Percentiles rank a stretch among this genome's conserved stretches.
phyloP scores from a whole-genome alignment of 2,329 filamentous ascomycete genomes.

The Diaporthe citriasiana region DNA sequence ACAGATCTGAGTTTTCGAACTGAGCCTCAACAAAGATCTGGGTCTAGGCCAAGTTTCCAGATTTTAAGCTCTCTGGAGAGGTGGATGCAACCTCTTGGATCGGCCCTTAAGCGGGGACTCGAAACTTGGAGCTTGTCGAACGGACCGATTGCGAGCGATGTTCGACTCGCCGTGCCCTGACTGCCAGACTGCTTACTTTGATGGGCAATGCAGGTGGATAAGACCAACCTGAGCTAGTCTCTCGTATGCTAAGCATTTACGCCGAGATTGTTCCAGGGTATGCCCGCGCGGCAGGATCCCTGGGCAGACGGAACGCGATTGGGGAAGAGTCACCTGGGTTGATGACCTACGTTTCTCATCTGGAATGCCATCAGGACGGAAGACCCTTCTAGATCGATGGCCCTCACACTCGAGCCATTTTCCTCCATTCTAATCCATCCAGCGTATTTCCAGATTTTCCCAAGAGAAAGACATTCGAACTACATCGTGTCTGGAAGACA shows the following conservation, averaged over 20 bases:
- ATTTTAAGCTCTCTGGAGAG: slow-evolving; percentile 22
- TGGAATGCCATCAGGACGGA: neutral
- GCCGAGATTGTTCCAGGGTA: slow-evolving; percentile 31
- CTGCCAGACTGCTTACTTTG: neutral
- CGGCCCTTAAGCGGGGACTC: slow-evolving; percentile 25
- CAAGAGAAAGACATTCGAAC: too few relatives aligned
- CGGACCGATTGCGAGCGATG: slow-evolving; percentile 24
- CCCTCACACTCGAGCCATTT: neutral
- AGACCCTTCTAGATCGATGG: neutral
- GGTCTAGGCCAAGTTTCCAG: neutral
- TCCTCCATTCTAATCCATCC: neutral
- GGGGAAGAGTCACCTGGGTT: neutral
- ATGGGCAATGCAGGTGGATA: slow-evolving; percentile 22
- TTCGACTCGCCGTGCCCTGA: neutral
- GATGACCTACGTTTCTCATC: neutral
- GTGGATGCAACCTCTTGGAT: neutral
- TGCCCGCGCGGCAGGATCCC: slow-evolving; percentile 22
- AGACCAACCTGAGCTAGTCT: neutral
- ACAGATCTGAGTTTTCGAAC: neutral
- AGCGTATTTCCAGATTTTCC: neutral
- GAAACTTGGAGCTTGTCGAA: neutral
- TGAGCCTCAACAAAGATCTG: neutral
- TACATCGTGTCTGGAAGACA: neutral
- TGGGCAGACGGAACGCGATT: neutral
- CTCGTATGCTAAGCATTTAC: slow-evolving; percentile 31